Evolutionary conservation across 176 grass and related monocot genomes (phyloP), one percentile per base, ranked within the genome.

Genomic region (Paspalum vaginatum): DNA sequence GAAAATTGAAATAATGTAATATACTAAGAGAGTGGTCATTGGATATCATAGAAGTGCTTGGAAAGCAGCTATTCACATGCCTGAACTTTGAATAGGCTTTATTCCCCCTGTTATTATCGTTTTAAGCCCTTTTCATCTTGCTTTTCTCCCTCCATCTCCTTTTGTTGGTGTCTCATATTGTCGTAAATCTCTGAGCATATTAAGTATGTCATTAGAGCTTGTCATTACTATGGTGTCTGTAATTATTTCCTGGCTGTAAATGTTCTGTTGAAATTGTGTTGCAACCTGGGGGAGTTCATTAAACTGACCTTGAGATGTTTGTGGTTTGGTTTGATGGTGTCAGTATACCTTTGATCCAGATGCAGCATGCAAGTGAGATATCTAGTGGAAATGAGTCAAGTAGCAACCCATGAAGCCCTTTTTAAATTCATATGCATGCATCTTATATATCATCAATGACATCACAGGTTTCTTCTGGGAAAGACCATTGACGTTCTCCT

Each of bases 401-500:
- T 42, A 39, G 27, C 25, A 21, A 39, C 38, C 3, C 26, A 16
- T 21, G 17, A 50, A 14, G 2, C 27, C 52, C 6, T 18, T 27
- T 27, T 83, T 25, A 63, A 66, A 74, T 74, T 75, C 20, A 24
- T 72, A 40, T 62, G 5, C 37, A 58, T 43, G 20, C 48, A 65
- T 75, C 82, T 68, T 63, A 70, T 13, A 83, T 70, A 27, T 64
- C 79, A 15, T 67, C 41, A 7, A 78, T 64, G 17, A 27, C 55
- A 69, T 83, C 54, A 15, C 76, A 96, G 97, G 79, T 99, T 95
- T 91, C 88, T 99, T 74, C 89, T 99, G 72, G 92, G 93, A 62
- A 99, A 95, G 79, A 99, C 93, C 68, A 93, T 96, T 50, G 93
- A 99, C 82, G 87, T 98, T 75, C 95, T 98, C 72, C 80, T 98